Percentiles rank a stretch among this genome's conserved stretches.
Evolutionary conservation across 768 basidiomycete genomes (phyloP).

Genomic region (Panaeolus cyanescens): DNA sequence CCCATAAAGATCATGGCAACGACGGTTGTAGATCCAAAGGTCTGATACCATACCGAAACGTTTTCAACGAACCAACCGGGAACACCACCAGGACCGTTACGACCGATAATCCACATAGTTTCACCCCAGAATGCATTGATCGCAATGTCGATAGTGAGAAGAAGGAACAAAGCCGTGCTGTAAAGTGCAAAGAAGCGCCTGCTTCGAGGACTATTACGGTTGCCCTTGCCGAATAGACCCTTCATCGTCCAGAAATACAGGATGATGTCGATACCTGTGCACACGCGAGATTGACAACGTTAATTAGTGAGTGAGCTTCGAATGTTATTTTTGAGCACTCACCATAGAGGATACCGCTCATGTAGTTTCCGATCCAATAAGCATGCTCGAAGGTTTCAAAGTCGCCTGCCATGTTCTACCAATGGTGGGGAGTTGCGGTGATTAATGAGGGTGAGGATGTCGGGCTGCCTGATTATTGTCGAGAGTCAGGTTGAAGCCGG

Average conservation of each 20-base stretch:
- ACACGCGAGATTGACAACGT: background rate
- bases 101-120: constrained; percentile 29
- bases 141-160: constrained; percentile 24
- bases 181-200: constrained; percentile 21
- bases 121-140: constrained; percentile 29
- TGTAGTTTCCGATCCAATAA: constrained; percentile 26
- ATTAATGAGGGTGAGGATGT: background rate
- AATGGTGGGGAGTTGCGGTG: background rate
- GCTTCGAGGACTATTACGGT: constrained; percentile 11
- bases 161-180: constrained; percentile 23
- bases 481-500: background rate
- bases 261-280: constrained; percentile 22
- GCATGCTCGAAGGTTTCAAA: constrained; percentile 23
- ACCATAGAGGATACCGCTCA: constrained; percentile 29
- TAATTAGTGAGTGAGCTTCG: background rate
- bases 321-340: background rate
- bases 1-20: constrained; percentile 28
- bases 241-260: constrained; percentile 22
- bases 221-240: constrained; percentile 12
- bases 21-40: constrained; percentile 22
- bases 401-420: background rate
- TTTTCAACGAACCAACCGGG: constrained; percentile 19
- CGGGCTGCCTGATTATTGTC: background rate
- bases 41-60: constrained; percentile 29
- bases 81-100: constrained; percentile 24